Evolutionary conservation across 2,329 filamentous ascomycete species (phyloP).

Genomic region (Apiospora sp.): DNA sequence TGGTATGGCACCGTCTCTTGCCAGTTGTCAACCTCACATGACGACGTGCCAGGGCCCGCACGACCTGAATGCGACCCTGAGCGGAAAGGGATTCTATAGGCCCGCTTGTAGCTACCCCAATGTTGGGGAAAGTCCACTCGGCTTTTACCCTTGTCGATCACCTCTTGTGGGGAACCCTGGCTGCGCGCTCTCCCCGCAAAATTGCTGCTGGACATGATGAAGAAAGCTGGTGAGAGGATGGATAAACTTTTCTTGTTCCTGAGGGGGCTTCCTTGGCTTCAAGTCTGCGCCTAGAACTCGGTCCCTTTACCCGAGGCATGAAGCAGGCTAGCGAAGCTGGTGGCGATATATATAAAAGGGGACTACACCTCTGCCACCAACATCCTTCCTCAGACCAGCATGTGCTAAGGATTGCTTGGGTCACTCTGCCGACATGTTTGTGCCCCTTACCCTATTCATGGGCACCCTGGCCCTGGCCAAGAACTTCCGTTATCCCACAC

Average conservation of each 20-base stretch:
- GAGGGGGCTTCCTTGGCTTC: conserved; percentile 1
- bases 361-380: neutral
- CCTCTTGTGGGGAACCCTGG: conserved; percentile 2
- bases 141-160: neutral
- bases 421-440: neutral
- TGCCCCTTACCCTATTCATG: neutral
- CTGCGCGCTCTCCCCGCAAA: neutral
- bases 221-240: conserved; percentile 4
- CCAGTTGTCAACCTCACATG: conserved; percentile 1
- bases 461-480: conserved; percentile 28
- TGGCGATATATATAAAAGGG: neutral
- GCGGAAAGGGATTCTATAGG: neutral
- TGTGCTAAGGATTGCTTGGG: neutral
- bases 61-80: neutral
- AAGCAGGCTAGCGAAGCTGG: neutral
- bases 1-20: neutral
- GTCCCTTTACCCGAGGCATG: neutral
- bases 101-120: conserved; percentile 17
- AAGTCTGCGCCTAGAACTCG: conserved; percentile 6
- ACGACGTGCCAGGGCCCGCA: neutral
- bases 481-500: conserved; percentile 39
- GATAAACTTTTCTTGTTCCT: neutral
- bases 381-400: neutral
- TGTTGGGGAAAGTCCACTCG: neutral
- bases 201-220: neutral